Evolutionary conservation across 2,329 filamentous ascomycete genomes (phyloP).

Genomic region (Beauveria bassiana): DNA sequence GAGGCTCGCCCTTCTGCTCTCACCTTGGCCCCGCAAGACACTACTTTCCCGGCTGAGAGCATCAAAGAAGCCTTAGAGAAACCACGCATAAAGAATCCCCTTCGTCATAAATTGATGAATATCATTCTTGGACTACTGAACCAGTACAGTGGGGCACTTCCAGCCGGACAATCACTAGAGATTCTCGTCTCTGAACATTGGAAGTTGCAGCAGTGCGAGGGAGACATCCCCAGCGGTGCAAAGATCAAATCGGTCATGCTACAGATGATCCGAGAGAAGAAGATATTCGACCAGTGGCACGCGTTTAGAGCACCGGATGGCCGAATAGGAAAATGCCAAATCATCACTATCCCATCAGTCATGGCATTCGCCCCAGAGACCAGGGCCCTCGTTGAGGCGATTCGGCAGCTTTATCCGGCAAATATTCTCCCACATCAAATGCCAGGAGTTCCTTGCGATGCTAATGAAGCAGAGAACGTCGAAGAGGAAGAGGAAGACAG

Average conservation of each 20-base stretch:
- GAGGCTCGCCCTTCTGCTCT: not conserved
- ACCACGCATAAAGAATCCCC: not conserved
- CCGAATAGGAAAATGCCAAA: conserved; percentile 34
- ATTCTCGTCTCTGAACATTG: conserved; percentile 22
- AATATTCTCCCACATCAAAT: conserved; percentile 1
- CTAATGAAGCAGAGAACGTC: not conserved
- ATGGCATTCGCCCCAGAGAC: conserved; percentile 36
- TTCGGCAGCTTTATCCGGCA: conserved; percentile 38
- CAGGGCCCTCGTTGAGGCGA: conserved; percentile 35
- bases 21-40: not conserved
- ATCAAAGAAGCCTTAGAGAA: not conserved
- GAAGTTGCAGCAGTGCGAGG: conserved; percentile 30
- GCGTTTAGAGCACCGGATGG: conserved; percentile 35
- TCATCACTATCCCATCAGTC: conserved; percentile 35
- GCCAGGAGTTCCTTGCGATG: conserved; percentile 5
- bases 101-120: conserved; percentile 12
- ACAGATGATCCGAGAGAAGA: conserved; percentile 28
- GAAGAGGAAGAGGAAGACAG: conserved; percentile 14
- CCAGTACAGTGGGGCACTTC: conserved; percentile 38
- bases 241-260: conserved; percentile 31
- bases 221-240: conserved; percentile 33
- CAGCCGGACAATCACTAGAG: conserved; percentile 36
- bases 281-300: conserved; percentile 34
- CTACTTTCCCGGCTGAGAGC: not conserved
- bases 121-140: conserved; percentile 23